A percentile compares a stretch with the other conserved stretches of the same genome.
Evolutionary conservation across 805 yeast genomes (phyloP).

Genomic region (Nakazawaea ambrosiae): DNA sequence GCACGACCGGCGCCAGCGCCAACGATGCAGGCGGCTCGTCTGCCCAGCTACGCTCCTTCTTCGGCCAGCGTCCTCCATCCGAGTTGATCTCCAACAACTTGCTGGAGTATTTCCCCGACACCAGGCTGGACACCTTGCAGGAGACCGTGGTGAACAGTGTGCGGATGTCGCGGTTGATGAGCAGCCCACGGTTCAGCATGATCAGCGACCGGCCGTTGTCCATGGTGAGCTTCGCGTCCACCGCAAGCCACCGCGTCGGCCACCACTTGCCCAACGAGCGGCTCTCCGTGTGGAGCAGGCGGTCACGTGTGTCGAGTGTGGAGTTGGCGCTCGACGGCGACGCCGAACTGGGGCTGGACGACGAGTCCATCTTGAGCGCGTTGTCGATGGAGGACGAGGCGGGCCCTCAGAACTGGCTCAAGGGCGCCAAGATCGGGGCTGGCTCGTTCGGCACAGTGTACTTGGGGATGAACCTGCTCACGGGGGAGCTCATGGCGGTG

Average conservation of each 20-base stretch:
- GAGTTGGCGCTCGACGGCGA: constrained; percentile 37
- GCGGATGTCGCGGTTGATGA: constrained; percentile 61
- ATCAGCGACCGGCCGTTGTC: constrained; percentile 17
- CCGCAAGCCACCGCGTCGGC: constrained; percentile 34
- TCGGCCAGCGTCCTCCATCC: constrained; percentile 91
- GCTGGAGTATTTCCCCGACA: constrained; percentile 87
- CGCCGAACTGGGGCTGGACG: constrained; percentile 21
- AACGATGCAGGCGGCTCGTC: constrained; percentile 1
- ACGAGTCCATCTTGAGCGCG: constrained; percentile 30
- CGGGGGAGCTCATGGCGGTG: constrained; percentile 96
- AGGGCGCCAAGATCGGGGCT: constrained; percentile 88
- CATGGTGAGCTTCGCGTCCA: constrained; percentile 20
- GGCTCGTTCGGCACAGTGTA: constrained; percentile 95
- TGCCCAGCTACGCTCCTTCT: constrained; percentile 38
- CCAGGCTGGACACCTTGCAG: constrained; percentile 62
- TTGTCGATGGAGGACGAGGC: constrained; percentile 29
- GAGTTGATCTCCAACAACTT: constrained; percentile 85
- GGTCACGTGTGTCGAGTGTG: constrained; percentile 26
- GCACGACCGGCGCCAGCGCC: constrained; percentile 14
- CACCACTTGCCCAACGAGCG: constrained; percentile 40
- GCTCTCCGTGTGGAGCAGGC: neutral
- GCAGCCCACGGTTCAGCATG: constrained; percentile 11
- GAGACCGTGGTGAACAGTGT: constrained; percentile 81
- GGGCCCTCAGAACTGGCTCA: constrained; percentile 82
- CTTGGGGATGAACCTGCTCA: constrained; percentile 82